Evolutionary conservation across 1,284 basidiomycete species (phyloP).

Genomic region (Gomphus bonarii): DNA sequence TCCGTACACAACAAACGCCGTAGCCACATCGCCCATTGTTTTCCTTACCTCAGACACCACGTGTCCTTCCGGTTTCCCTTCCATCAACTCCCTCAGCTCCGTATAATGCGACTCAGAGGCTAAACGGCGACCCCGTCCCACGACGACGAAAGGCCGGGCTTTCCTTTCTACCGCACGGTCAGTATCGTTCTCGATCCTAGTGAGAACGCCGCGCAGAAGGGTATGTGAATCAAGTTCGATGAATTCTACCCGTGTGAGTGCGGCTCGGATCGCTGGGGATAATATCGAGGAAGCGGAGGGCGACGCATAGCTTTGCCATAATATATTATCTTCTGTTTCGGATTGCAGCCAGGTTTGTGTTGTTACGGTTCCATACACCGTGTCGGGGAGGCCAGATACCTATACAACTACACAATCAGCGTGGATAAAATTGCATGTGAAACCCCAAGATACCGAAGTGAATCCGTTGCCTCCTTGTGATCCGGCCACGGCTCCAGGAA

Average conservation of each 20-base stretch:
- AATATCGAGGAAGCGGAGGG: constrained; percentile 17
- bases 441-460: neutral
- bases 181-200: constrained; percentile 19
- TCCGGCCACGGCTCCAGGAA: constrained; percentile 11
- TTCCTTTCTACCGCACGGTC: constrained; percentile 18
- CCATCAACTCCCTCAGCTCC: constrained; percentile 43
- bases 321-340: constrained; percentile 22
- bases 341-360: constrained; percentile 19
- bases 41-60: constrained; percentile 46
- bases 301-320: constrained; percentile 17
- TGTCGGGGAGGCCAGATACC: constrained; percentile 29
- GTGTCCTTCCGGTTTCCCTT: constrained; percentile 25
- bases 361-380: constrained; percentile 31
- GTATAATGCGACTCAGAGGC: constrained; percentile 51
- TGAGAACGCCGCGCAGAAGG: constrained; percentile 42
- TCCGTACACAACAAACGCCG: constrained; percentile 58
- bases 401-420: neutral
- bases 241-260: constrained; percentile 45
- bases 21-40: constrained; percentile 73
- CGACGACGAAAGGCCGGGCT: constrained; percentile 46
- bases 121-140: constrained; percentile 56
- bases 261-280: constrained; percentile 23
- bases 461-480: neutral
- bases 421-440: neutral
- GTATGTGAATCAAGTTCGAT: constrained; percentile 37